Conservation (phyloP, 2,329 filamentous ascomycete genomes). For the Colletotrichum eleusines region DNA sequence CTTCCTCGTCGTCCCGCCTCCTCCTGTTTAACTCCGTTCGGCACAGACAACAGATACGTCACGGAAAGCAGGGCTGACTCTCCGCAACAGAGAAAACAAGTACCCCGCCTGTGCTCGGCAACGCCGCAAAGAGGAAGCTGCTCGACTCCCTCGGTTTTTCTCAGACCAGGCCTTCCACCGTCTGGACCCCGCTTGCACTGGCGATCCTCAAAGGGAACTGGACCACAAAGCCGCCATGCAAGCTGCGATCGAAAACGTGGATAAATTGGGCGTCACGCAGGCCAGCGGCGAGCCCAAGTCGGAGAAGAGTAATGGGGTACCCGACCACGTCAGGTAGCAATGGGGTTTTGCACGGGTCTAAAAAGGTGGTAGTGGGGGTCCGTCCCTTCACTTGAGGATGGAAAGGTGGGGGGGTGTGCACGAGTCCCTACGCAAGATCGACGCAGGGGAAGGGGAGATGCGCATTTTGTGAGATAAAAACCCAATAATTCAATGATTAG, state of each 20-base stretch:
- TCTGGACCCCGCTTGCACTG: not conserved
- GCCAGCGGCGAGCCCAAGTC: not conserved
- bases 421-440: too few relatives aligned
- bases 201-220: not conserved
- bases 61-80: not conserved
- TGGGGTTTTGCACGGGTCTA: too few relatives aligned
- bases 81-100: not conserved
- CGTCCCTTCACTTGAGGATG: too few relatives aligned
- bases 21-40: too few relatives aligned
- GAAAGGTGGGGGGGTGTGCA: too few relatives aligned
- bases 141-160: not conserved
- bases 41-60: not conserved
- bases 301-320: too few relatives aligned
- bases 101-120: rapidly evolving
- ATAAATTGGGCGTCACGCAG: not conserved
- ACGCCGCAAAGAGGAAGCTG: not conserved
- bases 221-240: not conserved
- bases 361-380: too few relatives aligned
- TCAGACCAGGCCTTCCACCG: not conserved
- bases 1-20: not conserved
- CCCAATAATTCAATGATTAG: not conserved
- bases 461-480: not conserved
- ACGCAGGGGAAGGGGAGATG: not conserved
- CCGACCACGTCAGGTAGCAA: too few relatives aligned
- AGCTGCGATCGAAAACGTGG: not conserved